These are phyloP conservation scores for Yamadazyma oceani DNA, from an alignment of 1,139 yeast species.

Conservation along the genomic window DNA sequence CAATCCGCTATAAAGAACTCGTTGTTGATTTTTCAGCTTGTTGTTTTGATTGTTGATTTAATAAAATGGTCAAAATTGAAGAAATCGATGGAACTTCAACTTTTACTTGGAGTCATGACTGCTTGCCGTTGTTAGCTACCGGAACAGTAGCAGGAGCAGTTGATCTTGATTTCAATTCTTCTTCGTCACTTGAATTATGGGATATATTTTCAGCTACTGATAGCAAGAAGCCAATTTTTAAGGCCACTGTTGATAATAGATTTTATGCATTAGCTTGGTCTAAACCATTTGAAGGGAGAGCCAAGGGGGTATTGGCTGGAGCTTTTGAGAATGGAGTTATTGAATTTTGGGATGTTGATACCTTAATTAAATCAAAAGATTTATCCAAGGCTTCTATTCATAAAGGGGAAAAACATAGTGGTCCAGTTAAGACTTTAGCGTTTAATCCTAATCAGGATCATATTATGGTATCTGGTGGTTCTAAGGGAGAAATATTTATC, in stretches of 20 bases:
- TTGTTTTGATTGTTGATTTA: not conserved
- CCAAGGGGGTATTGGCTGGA: constrained; percentile 72
- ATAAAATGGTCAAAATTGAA: constrained; percentile 75
- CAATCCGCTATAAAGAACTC: too few species aligned
- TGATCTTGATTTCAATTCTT: constrained; percentile 80
- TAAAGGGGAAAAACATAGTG: constrained; percentile 60
- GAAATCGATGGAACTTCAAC: constrained; percentile 87
- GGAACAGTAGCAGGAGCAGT: constrained; percentile 96
- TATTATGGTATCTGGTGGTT: constrained; percentile 83
- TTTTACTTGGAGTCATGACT: constrained; percentile 89
- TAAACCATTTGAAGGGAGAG: constrained; percentile 52
- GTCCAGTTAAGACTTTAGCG: constrained; percentile 69
- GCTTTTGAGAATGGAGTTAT: constrained; percentile 84
- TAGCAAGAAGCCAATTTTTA: constrained; percentile 45
- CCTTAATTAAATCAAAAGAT: constrained; percentile 39
- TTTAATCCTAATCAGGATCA: constrained; percentile 77
- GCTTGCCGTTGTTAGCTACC: constrained; percentile 74
- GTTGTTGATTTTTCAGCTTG: not conserved
- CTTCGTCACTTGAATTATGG: constrained; percentile 78
- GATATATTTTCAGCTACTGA: constrained; percentile 54
- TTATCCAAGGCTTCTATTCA: constrained; percentile 45
- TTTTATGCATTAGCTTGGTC: constrained; percentile 91
- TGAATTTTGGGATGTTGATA: constrained; percentile 70
- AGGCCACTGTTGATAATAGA: constrained; percentile 54
- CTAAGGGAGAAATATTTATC: constrained; percentile 79